Evolutionary conservation across 2,329 filamentous ascomycete genomes (phyloP), one percentile per base, ranked within the genome.

Genomic region (Aspergillus brunneoviolaceus): DNA sequence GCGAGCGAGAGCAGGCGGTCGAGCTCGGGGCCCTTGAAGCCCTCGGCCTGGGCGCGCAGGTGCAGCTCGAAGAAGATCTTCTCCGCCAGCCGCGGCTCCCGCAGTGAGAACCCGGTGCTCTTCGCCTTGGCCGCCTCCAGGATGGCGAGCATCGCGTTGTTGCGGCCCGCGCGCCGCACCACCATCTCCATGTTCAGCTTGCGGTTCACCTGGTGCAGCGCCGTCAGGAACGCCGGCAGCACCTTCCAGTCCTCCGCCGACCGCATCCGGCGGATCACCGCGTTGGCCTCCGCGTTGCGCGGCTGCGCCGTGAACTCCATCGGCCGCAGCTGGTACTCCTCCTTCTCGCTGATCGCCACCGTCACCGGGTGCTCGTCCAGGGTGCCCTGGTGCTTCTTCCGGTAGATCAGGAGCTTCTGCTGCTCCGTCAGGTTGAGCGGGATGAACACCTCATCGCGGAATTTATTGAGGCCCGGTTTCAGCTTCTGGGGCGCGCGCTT

Each of bases 361-460:
- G 72, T 74, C 12, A 80, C 71, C 0, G 77, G 77, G 45, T 80
- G 73, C 14, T 77, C 70, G 33, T 71, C 62, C 29, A 81, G 69
- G 54, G 71, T 66, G 14, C 71, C 66, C 45, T 72, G 69, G 50
- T 76, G 71, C 42, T 71, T 74, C 33, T 71, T 61, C 53, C 73
- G 72, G 68, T 76, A 80, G 58, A 80, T 73, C 49, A 77, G 70
- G 47, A 68, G 71, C 60, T 71, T 72, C 59, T 80, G 78, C 48
- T 70, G 70, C 5, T 67, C 60, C 39, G 69, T 66, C 4, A 81
- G 72, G 42, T 73, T 72, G 52, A 70, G 71, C 29, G 79, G 79
- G 33, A 80, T 76, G 67, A 81, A 80, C 53, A 80, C 69, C 47
- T 76, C 73, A 61, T 79, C 66, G 63, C 79, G 78, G 67, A 77